Evolutionary conservation across 352 stramenopile genomes (phyloP), one percentile per base, ranked within the genome.

Genomic region (Pythium dissimile): DNA sequence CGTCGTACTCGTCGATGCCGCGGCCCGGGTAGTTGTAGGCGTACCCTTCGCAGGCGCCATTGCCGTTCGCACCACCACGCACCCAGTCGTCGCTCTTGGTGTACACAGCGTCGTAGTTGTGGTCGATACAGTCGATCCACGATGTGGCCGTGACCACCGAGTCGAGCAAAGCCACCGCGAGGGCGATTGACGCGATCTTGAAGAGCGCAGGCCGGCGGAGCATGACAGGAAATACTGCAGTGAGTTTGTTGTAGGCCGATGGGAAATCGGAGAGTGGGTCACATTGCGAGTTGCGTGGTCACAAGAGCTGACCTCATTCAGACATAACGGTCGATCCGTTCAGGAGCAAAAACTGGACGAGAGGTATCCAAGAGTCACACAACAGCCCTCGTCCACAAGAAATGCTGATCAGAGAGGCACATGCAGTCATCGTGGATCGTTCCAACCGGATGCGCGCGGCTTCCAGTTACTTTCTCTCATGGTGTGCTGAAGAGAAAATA

Each of bases 91-190:
- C 61, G 54, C 60, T 72, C 18, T 75, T 64, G 11, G 62, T 66
- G 35, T 73, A 73, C 0, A 77, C 63, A 5, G 55, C 54, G 7
- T 59, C 54, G 60, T 66, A 65, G 43, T 62, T 62, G 34, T 67
- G 64, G 49, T 77, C 72, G 24, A 80, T 54, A 27, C 66, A 81
- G 42, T 76, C 66, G 18, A 78, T 64, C 69, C 72, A 81, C 4
- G 52, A 66, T 26, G 66, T 52, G 15, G 38, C 62, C 8, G 35
- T 13, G 2, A 38, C 46, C 5, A 2, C 18, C 10, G 32, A 24
- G 9, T 12, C 7, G 7, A 21, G 27, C 18, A 2, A 18, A 21
- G 16, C 18, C 3, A 27, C 31, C 27, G 50, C 28, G 12, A 63
- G 55, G 23, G 26, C 31, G 8, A 49, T 8, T 3, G 21, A 34